A percentile compares a stretch with the other conserved stretches of the same genome.
Conservation (phyloP, 2,329 filamentous ascomycete species). For the Simplicillium sp. region DNA sequence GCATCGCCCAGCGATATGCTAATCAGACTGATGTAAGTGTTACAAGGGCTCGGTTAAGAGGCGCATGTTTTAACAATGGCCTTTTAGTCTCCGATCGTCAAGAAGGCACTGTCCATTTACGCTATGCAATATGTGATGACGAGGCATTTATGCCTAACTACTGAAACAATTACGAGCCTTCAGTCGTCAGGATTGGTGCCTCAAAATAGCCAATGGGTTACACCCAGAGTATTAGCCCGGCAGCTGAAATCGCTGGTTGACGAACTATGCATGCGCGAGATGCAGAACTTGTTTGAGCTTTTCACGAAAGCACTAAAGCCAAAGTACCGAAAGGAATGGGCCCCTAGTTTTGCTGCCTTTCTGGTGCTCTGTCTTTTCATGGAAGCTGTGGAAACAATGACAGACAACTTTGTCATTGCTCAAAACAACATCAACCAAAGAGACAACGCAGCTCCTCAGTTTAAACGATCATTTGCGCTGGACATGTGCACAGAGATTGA, state of each 20-base stretch:
- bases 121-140: conserved; percentile 49
- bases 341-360: conserved; percentile 46
- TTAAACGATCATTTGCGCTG: conserved; percentile 33
- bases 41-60: background rate
- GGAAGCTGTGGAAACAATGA: conserved; percentile 44
- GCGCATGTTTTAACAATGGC: conserved; percentile 1
- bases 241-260: conserved; percentile 49
- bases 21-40: conserved; percentile 31
- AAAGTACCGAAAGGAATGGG: conserved; percentile 43
- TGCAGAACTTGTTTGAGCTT: conserved; percentile 39
- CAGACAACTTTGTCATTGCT: conserved; percentile 40
- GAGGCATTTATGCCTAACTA: conserved; percentile 42
- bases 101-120: conserved; percentile 43
- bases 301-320: conserved; percentile 45
- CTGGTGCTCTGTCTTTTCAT: conserved; percentile 49
- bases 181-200: conserved; percentile 31
- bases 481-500: conserved; percentile 40
- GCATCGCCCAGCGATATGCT: conserved; percentile 37
- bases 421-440: conserved; percentile 39
- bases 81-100: conserved; percentile 34
- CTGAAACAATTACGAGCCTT: conserved; percentile 29
- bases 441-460: conserved; percentile 24
- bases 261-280: conserved; percentile 42
- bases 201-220: conserved; percentile 34
- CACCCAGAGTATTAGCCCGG: conserved; percentile 43